Base-by-base conservation (phyloP, 352 stramenopile genomes). In the Lagenidium sp. region DNA sequence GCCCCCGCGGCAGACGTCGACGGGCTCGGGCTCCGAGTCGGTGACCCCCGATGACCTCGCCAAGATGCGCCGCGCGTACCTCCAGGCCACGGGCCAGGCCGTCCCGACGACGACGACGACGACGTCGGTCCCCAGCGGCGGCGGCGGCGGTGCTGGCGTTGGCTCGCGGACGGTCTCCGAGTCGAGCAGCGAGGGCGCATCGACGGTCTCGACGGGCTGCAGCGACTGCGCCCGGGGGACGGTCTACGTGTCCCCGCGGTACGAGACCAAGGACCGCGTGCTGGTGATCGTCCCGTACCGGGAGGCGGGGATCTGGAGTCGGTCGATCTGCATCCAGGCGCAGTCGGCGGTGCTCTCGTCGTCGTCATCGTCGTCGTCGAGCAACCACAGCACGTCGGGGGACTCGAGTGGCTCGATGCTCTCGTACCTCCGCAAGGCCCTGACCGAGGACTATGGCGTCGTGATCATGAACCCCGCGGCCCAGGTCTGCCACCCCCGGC, bases 261-360 rank as follows among this genome's bases (percentile, higher is more conserved):
- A 85, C 47, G 57, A 72, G 25, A 71, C 43, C 28, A 86, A 84
- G 56, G 47, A 68, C 34, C 56, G 80, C 0, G 35, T 93, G 39
- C 63, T 93, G 4, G 75, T 93, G 6, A 93, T 93, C 45, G 74
- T 93, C 25, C 78, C 80, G 15, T 90, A 93, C 43, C 66, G 78
- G 30, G 77, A 93, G 42, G 77, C 80, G 29, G 77, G 80, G n/a
- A 84, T 93, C 39, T 93, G 80, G 80, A 85, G 67, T 34, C 61
- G 80, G 22, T 89, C 75, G 29, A 93, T 93, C 54, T 85, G 69
- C 58, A 84, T 90, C 67, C 68, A 80, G 45, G 68, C 84, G 37
- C 61, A 65, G 20, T n/a, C n/a, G n/a, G n/a, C n/a, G n/a, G n/a
- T n/a, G n/a, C n/a, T n/a, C n/a, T n/a, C n/a, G n/a, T n/a, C n/a